A percentile compares a stretch with the other conserved stretches of the same genome.
Evolutionary conservation across 1,284 basidiomycete genomes (phyloP).

Genomic region (Melampsora americana): DNA sequence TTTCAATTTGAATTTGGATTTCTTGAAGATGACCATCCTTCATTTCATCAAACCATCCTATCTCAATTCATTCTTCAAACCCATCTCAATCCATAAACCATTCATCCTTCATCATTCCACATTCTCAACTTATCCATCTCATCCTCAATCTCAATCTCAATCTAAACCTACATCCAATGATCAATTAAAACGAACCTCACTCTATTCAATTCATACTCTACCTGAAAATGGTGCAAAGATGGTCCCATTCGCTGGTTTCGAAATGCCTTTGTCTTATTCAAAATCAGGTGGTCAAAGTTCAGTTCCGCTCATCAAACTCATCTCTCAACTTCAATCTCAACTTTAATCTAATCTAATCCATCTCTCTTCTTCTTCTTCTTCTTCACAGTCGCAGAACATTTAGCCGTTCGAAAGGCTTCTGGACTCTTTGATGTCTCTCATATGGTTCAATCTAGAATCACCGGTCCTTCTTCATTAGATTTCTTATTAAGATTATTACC

Average conservation of each 20-base stretch:
- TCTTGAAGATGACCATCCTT: no score
- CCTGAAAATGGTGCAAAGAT: conserved; percentile 76
- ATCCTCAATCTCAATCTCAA: no score
- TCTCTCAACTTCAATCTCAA: not conserved
- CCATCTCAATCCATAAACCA: no score
- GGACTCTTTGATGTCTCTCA: conserved; percentile 97
- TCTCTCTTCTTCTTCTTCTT: no score
- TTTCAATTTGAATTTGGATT: no score
- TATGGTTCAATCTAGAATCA: conserved; percentile 75
- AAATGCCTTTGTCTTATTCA: conserved; percentile 88
- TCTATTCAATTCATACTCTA: conserved; percentile 83
- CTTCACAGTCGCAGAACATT: conserved; percentile 75
- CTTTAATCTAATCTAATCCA: no score
- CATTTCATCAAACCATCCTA: no score
- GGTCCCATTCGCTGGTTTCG: conserved; percentile 92
- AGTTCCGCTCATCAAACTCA: not conserved
- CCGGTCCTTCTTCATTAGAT: conserved; percentile 66
- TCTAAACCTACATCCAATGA: not conserved
- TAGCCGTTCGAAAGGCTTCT: conserved; percentile 76
- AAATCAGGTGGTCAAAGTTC: conserved; percentile 72
- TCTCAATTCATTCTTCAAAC: no score
- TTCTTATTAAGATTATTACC: conserved; percentile 76
- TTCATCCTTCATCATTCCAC: no score
- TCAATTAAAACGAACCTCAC: conserved; percentile 65
- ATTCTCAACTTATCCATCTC: no score